phyloP scores from a whole-genome alignment of 129 eudicot species.

The Kitagawia praeruptora region DNA sequence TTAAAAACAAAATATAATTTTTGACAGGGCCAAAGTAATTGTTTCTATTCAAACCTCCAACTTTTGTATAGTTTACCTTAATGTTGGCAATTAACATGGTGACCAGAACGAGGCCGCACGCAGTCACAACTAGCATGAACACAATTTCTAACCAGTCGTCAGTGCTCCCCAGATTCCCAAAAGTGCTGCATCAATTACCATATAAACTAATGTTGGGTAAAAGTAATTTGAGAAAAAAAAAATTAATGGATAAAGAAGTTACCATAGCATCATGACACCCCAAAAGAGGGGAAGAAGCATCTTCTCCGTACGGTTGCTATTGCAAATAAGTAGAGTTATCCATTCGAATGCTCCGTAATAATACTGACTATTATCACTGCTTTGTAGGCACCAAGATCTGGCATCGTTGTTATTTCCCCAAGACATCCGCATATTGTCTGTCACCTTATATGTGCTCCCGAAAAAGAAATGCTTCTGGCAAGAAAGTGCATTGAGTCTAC shows the following conservation, averaged over 20 bases:
- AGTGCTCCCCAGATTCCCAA: not conserved
- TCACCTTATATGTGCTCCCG: not conserved
- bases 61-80: not conserved
- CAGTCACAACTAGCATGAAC: not conserved
- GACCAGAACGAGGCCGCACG: not conserved
- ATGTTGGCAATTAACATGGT: conserved; percentile 4
- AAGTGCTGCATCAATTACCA: not conserved
- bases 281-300: not conserved
- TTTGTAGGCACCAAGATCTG: not conserved
- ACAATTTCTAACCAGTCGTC: conserved; percentile 2
- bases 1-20: not conserved
- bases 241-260: not conserved
- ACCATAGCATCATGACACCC: conserved; percentile 6
- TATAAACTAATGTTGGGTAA: not conserved
- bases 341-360: not conserved
- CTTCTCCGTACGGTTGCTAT: not conserved
- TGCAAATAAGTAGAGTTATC: not conserved
- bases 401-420: conserved; percentile 6
- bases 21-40: not conserved
- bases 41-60: not conserved
- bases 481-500: conserved; percentile 3
- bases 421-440: not conserved
- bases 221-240: not conserved
- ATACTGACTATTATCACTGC: not conserved
- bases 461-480: not conserved